Base-by-base conservation (phyloP, 2,329 filamentous ascomycete genomes). In the Cordyceps tenuipes region DNA sequence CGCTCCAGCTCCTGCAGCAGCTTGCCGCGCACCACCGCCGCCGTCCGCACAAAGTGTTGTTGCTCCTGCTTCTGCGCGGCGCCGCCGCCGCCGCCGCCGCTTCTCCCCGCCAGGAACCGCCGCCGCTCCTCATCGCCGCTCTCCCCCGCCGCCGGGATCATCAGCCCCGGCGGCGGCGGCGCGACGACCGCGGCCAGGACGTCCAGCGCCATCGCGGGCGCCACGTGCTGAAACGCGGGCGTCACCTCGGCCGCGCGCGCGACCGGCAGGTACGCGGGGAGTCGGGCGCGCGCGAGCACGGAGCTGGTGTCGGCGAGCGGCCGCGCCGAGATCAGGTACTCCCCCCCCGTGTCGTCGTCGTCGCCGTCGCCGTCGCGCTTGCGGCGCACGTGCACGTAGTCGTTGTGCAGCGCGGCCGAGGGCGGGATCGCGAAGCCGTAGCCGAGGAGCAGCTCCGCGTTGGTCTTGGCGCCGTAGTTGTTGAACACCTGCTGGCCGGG, bases 381-480 rank as follows among this genome's bases (percentile, higher is more conserved):
- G 58, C 79, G 82, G 58, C 80, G 77, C 10, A 85, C 72, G 66
- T 85, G 82, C 0, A 82, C 70, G 66, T 85, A 85, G 68, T 85
- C 82, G 64, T 85, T 85, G 67, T 85, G 82, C 60, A 84, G 71
- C 5, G 67, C 69, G 0, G 72, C 69, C 0, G 75, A 76, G 57
- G 77, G 72, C 1, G 79, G 77, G 0, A 86, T 68, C 63, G 82
- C 76, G 67, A 87, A 87, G 2, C 84, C 83, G 66, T 88, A 88
- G 0, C 80, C 84, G 2, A 87, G 73, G 1, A 88, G 76, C 26
- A 88, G 74, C 72, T 90, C 86, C 61, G 86, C 87, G 66, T 91
- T 91, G 7, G 87, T 89, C 71, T 90, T 89, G 67, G 76, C 70
- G 34, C 88, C 88, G 67, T 91, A 91, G 69, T 89, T 90, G 74